Evolutionary conservation across 225 moss, liverwort and hornwort species (phyloP).

Genomic region (Physcomitrium patens): DNA sequence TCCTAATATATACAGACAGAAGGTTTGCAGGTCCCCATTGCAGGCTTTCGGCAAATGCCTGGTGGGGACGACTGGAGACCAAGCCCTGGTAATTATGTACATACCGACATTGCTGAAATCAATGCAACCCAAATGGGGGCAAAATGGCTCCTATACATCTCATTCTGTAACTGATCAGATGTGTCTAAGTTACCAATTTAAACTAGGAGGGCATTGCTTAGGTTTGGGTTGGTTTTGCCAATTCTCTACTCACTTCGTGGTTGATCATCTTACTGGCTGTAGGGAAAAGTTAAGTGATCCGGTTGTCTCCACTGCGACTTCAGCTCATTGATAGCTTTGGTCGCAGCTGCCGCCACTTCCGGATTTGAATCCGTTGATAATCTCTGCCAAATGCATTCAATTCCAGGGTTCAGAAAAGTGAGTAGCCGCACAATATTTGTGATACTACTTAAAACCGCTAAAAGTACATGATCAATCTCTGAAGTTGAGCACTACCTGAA

Average conservation of each 20-base stretch:
- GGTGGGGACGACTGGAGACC: not conserved
- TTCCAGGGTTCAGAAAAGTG: not conserved
- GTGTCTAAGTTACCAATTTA: not conserved
- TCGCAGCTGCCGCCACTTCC: constrained; percentile 81
- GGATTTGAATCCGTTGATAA: constrained; percentile 78
- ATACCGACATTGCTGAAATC: not conserved
- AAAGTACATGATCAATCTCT: not conserved
- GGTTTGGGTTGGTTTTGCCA: too few relatives aligned
- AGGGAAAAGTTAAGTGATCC: constrained; percentile 47
- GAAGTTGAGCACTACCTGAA: constrained; percentile 56
- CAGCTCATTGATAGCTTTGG: constrained; percentile 72
- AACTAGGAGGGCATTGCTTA: not conserved
- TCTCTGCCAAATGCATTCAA: constrained; percentile 51
- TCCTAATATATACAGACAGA: not conserved
- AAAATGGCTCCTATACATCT: constrained; percentile 37
- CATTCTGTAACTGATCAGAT: constrained; percentile 13
- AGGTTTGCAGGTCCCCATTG: not conserved
- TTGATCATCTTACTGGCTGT: constrained; percentile 27
- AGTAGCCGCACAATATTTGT: not conserved
- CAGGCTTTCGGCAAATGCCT: not conserved
- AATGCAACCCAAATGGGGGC: constrained; percentile 20
- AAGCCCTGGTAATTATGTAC: constrained; percentile 26
- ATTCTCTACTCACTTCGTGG: constrained; percentile 17
- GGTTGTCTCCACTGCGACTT: constrained; percentile 66
- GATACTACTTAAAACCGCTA: not conserved